These are phyloP conservation scores for Lagenaria siceraria DNA, from an alignment of 306 rosid species.

Conservation along the genomic window DNA sequence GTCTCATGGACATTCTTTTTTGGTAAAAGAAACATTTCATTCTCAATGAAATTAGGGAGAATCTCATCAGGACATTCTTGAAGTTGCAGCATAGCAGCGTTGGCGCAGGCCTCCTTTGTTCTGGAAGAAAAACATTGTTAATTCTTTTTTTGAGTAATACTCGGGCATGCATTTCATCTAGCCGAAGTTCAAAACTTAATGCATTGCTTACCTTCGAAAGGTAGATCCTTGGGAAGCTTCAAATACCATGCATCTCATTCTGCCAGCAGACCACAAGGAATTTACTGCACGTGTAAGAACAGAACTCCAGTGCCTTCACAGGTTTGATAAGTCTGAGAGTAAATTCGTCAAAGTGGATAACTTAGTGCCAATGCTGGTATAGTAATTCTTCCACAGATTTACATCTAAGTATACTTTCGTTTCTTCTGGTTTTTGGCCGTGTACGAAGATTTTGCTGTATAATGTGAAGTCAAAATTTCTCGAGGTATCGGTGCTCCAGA, in stretches of 20 bases:
- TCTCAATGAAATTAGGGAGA: too few relatives aligned
- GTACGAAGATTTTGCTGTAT: constrained; percentile 20
- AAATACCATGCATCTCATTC: background rate
- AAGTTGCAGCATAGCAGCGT: background rate
- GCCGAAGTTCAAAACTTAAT: background rate
- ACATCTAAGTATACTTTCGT: constrained; percentile 17
- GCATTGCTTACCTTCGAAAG: background rate
- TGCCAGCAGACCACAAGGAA: background rate
- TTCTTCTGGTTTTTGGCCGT: constrained; percentile 26
- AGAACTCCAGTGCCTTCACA: background rate
- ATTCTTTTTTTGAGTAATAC: background rate
- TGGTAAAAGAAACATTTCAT: too few relatives aligned
- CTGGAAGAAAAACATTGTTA: background rate
- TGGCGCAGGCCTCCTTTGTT: background rate
- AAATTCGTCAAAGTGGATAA: background rate
- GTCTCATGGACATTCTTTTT: too few relatives aligned
- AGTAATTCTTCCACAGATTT: background rate
- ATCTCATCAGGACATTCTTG: background rate
- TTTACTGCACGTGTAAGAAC: background rate
- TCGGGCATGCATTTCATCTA: background rate
- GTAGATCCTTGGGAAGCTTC: background rate
- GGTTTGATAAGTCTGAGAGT: background rate
- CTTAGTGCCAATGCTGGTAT: background rate
- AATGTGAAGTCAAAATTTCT: constrained; percentile 44
- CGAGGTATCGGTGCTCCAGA: constrained; percentile 62